These are phyloP conservation scores for Betula pendula DNA, from an alignment of 306 rosid genomes.

Conservation along the genomic window DNA sequence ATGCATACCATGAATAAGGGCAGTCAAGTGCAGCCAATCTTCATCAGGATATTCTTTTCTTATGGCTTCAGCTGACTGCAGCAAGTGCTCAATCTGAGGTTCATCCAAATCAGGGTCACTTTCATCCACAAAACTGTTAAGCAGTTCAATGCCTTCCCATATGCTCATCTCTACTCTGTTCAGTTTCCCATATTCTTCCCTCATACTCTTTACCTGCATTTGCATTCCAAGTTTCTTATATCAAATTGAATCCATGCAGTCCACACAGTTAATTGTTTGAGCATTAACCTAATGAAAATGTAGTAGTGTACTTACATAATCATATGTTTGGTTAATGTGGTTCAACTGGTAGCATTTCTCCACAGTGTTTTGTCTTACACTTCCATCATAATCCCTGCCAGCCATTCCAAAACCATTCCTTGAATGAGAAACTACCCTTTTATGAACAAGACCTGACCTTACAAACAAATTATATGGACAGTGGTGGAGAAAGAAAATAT, in stretches of 20 bases:
- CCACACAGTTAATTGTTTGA: neutral
- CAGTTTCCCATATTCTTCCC: conserved; percentile 39
- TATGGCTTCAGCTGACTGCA: conserved; percentile 32
- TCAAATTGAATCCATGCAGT: neutral
- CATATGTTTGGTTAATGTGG: conserved; percentile 43
- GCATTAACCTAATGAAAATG: neutral
- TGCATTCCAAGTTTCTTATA: neutral
- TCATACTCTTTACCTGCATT: conserved; percentile 41
- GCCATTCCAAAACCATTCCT: neutral
- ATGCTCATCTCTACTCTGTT: conserved; percentile 45
- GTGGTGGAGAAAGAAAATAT: neutral
- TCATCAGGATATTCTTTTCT: conserved; percentile 29
- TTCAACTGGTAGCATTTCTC: conserved; percentile 38
- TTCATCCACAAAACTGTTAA: conserved; percentile 40
- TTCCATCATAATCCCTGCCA: conserved; percentile 37
- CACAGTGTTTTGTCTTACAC: conserved; percentile 37
- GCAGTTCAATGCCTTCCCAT: conserved; percentile 50
- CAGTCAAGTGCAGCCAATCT: conserved; percentile 45
- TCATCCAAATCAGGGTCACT: conserved; percentile 29
- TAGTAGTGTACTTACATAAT: conserved; percentile 41
- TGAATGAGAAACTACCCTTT: no score
- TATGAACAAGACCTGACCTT: no score
- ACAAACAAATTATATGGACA: no score
- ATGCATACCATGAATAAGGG: conserved; percentile 44
- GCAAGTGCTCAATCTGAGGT: conserved; percentile 29